A percentile compares a stretch with the other conserved stretches of the same genome.
phyloP scores from a whole-genome alignment of 2,329 filamentous ascomycete genomes.

The Fusarium sp. region DNA sequence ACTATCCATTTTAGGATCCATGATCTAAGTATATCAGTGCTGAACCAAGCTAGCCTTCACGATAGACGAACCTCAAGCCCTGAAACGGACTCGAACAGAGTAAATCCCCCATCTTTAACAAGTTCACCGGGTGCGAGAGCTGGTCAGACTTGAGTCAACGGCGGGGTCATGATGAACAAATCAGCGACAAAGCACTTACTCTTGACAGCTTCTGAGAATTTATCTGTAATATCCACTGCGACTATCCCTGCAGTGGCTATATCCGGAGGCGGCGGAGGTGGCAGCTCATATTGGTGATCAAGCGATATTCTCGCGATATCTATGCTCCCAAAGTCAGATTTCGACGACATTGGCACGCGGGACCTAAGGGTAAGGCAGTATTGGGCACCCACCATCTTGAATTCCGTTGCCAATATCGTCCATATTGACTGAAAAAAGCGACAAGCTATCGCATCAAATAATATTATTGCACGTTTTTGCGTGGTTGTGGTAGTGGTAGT shows the following conservation, averaged over 20 bases:
- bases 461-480: background rate
- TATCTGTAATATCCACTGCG: conserved; percentile 66
- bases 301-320: conserved; percentile 55
- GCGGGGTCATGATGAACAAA: conserved; percentile 13
- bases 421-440: conserved; percentile 39
- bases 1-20: conserved; percentile 99
- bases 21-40: conserved; percentile 72
- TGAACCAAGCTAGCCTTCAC: no score
- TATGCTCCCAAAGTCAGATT: conserved; percentile 43
- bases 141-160: conserved; percentile 50
- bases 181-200: conserved; percentile 52
- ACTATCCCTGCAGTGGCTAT: conserved; percentile 61
- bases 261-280: conserved; percentile 50
- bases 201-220: conserved; percentile 62
- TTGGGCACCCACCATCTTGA: conserved; percentile 48
- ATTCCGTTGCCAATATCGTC: conserved; percentile 48
- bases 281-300: conserved; percentile 44
- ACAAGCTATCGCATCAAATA: conserved; percentile 28
- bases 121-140: conserved; percentile 82
- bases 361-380: conserved; percentile 5
- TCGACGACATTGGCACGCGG: conserved; percentile 19
- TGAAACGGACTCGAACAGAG: conserved; percentile 92
- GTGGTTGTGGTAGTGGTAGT: background rate
- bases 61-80: conserved; percentile 71
- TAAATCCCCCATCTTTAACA: conserved; percentile 93